Evolutionary conservation across 2,329 filamentous ascomycete species (phyloP).

Genomic region (Biscogniauxia sp.): DNA sequence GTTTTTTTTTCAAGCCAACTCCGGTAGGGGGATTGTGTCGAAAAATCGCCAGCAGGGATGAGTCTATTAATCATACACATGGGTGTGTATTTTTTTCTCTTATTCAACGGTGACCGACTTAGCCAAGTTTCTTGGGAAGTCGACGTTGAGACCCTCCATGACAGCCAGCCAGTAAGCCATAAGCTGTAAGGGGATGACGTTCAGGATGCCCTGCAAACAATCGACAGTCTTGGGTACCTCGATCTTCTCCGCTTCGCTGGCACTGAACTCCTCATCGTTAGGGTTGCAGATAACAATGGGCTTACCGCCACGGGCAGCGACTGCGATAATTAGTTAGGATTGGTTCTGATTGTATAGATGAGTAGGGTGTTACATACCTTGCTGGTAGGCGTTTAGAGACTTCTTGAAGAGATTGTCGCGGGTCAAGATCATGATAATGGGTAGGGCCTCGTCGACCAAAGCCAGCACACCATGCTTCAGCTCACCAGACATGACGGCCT

Average conservation of each 20-base stretch:
- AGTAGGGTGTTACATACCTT: constrained; percentile 56
- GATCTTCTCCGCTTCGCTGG: constrained; percentile 90
- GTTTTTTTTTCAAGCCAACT: constrained; percentile 23
- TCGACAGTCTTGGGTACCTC: constrained; percentile 96
- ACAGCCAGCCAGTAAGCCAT: constrained; percentile 99
- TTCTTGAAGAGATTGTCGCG: constrained; percentile 96
- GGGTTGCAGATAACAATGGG: constrained; percentile 99
- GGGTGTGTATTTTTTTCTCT: constrained; percentile 54
- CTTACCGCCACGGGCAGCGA: constrained; percentile 92
- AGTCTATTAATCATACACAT: constrained; percentile 9
- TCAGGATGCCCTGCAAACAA: constrained; percentile 91
- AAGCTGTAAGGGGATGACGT: constrained; percentile 95
- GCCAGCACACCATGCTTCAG: constrained; percentile 98
- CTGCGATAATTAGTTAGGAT: constrained; percentile 43
- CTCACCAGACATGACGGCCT: constrained; percentile 99
- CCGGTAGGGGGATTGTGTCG: constrained; percentile 15
- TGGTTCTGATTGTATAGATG: background rate
- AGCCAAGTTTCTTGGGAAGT: constrained; percentile 97
- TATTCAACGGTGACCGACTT: constrained; percentile 99
- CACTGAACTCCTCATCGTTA: constrained; percentile 81
- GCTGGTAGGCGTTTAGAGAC: constrained; percentile 99
- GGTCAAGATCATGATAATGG: constrained; percentile 99
- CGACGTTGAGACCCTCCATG: constrained; percentile 91
- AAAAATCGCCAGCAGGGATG: constrained; percentile 13
- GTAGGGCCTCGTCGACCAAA: constrained; percentile 95